Percentiles rank a stretch among this genome's conserved stretches.
phyloP scores from a whole-genome alignment of 371 early-diverging fungal genomes.

The Encephalitozoon hellem region DNA sequence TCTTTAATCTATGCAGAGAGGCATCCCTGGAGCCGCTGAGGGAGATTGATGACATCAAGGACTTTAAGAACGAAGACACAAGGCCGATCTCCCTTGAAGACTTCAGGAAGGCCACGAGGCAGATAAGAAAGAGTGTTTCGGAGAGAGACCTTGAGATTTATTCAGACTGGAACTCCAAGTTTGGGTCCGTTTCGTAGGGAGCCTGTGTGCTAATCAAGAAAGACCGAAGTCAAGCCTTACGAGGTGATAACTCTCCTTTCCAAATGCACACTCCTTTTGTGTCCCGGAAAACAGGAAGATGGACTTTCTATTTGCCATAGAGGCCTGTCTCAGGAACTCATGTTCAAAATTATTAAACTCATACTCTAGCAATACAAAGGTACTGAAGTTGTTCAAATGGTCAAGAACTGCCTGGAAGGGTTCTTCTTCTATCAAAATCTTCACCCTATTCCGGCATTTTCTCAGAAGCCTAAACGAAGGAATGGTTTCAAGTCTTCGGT shows the following conservation, averaged over 20 bases:
- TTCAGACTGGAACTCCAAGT: conserved; percentile 65
- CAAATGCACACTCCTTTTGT: background rate
- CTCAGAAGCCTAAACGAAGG: background rate
- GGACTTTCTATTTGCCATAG: background rate
- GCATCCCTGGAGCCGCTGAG: conserved; percentile 71
- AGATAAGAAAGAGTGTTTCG: conserved; percentile 74
- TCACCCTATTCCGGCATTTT: background rate
- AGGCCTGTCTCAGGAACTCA: background rate
- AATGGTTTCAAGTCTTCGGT: background rate
- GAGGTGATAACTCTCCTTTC: background rate
- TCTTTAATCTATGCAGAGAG: conserved; percentile 88
- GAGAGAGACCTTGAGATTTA: conserved; percentile 70
- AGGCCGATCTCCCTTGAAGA: conserved; percentile 67
- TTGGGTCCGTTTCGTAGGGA: conserved; percentile 49
- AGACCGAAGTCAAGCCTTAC: background rate
- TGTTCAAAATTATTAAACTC: conserved; percentile 2
- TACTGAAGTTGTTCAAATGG: background rate
- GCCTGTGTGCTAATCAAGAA: background rate
- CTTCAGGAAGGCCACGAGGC: conserved; percentile 68
- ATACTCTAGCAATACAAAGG: background rate
- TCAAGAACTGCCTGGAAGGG: background rate
- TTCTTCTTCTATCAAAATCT: background rate
- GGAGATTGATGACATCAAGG: conserved; percentile 63
- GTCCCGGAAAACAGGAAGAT: background rate
- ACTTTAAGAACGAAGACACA: conserved; percentile 65